A percentile compares a stretch with the other conserved stretches of the same genome.
Evolutionary conservation across 1,139 yeast genomes (phyloP).

Genomic region (Casaregolazyma suthepensis): DNA sequence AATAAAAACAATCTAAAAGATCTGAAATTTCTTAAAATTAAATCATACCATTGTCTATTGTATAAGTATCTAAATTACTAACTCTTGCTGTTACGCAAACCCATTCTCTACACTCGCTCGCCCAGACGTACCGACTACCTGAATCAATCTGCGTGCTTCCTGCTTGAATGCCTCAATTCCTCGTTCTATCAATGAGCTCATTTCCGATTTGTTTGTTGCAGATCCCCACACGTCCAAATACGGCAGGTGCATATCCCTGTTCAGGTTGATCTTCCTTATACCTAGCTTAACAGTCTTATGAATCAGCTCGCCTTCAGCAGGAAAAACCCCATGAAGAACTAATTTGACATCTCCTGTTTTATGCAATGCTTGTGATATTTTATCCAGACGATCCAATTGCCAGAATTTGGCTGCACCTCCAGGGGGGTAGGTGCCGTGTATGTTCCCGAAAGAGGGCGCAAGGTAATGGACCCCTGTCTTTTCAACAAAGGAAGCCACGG

Average conservation of each 20-base stretch:
- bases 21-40: too few relatives aligned
- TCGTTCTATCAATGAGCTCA: conserved; percentile 20
- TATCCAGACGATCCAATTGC: conserved; percentile 22
- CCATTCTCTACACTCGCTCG: conserved; percentile 10
- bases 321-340: conserved; percentile 23
- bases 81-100: too few relatives aligned
- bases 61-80: too few relatives aligned
- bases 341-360: conserved; percentile 12
- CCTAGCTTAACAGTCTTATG: conserved; percentile 20
- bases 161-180: conserved; percentile 16
- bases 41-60: background rate
- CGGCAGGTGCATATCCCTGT: conserved; percentile 19
- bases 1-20: too few relatives aligned
- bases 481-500: conserved; percentile 21
- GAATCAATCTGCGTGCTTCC: conserved; percentile 19
- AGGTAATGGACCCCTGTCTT: conserved; percentile 26
- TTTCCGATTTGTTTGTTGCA: conserved; percentile 15
- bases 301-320: conserved; percentile 17
- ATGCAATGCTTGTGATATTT: conserved; percentile 16
- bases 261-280: conserved; percentile 22
- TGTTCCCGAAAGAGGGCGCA: conserved; percentile 29
- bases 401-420: conserved; percentile 26
- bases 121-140: conserved; percentile 18
- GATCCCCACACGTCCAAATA: conserved; percentile 15
- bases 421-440: conserved; percentile 27